A percentile compares a stretch with the other conserved stretches of the same genome.
Evolutionary conservation across 345 rosid species (phyloP).

Genomic region (Salix dunnii): DNA sequence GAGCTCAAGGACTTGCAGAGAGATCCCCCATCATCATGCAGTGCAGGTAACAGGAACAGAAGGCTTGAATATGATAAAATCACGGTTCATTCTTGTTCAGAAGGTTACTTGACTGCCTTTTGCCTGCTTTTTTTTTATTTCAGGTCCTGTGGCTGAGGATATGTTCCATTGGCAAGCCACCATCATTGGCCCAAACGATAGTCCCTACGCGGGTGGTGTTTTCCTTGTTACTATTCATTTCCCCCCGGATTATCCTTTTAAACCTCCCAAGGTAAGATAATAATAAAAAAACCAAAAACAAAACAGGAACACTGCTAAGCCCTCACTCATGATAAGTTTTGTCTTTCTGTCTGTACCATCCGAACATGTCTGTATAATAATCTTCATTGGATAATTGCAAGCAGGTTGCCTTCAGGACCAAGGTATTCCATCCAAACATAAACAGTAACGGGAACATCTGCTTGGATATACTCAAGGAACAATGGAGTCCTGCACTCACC

Average conservation of each 20-base stretch:
- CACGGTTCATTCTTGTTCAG: background rate
- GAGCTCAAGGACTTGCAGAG: constrained; percentile 64
- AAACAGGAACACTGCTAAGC: too few relatives aligned
- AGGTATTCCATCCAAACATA: constrained; percentile 65
- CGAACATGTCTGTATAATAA: background rate
- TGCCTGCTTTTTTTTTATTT: background rate
- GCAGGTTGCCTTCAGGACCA: constrained; percentile 60
- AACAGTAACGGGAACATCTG: constrained; percentile 60
- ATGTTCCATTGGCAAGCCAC: constrained; percentile 80
- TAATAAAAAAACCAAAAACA: too few relatives aligned
- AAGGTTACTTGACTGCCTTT: background rate
- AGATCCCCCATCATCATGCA: constrained; percentile 72
- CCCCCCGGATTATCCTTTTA: constrained; percentile 66
- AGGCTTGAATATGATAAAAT: background rate
- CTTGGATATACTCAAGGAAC: constrained; percentile 65
- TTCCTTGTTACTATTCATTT: constrained; percentile 61
- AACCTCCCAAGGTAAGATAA: constrained; percentile 55
- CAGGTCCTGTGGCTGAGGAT: constrained; percentile 63
- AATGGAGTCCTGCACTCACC: constrained; percentile 76
- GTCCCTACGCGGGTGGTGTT: constrained; percentile 69
- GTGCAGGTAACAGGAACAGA: constrained; percentile 45
- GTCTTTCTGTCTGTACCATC: background rate
- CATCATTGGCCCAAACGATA: constrained; percentile 60
- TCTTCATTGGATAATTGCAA: constrained; percentile 6
- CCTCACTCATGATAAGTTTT: too few relatives aligned